Conservation (phyloP, 495 filamentous ascomycete genomes). For the Aspergillus mulundensis region DNA sequence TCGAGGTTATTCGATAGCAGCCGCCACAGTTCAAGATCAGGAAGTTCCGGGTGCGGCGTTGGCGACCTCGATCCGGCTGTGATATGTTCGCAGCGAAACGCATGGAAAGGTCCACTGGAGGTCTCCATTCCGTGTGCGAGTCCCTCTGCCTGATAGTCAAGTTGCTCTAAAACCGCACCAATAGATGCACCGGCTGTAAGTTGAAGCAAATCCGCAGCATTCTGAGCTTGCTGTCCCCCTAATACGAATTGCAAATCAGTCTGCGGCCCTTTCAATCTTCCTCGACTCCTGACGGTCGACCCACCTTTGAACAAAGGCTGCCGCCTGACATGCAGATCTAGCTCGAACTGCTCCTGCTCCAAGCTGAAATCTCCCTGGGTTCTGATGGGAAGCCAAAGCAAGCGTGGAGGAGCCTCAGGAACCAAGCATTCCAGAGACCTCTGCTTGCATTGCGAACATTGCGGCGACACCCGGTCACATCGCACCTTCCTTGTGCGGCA, state of each 20-base stretch:
- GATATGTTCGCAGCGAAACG: background rate
- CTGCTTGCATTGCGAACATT: conserved; percentile 6
- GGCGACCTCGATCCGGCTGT: background rate
- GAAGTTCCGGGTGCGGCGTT: background rate
- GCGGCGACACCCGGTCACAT: conserved; percentile 4
- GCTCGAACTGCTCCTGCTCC: background rate
- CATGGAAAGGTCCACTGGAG: conserved; percentile 5
- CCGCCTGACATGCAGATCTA: conserved; percentile 9
- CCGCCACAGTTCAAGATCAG: background rate
- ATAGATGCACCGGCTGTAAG: background rate
- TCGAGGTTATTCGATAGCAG: background rate
- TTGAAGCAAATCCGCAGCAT: background rate
- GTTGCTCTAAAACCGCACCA: background rate
- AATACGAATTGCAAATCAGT: background rate
- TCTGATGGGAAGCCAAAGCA: conserved; percentile 6
- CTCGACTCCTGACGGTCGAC: background rate
- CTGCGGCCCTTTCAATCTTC: background rate
- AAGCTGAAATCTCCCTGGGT: background rate
- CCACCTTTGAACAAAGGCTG: conserved; percentile 1
- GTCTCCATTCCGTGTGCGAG: background rate
- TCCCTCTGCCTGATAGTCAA: background rate
- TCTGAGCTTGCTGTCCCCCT: background rate
- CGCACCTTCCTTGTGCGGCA: conserved; percentile 11
- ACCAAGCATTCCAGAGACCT: conserved; percentile 1
- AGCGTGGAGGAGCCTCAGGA: conserved; percentile 3